Percentiles rank a stretch among this genome's conserved stretches.
These are phyloP conservation scores for Carex arenaria DNA, from an alignment of 202 grass and related monocot species.

Conservation along the genomic window DNA sequence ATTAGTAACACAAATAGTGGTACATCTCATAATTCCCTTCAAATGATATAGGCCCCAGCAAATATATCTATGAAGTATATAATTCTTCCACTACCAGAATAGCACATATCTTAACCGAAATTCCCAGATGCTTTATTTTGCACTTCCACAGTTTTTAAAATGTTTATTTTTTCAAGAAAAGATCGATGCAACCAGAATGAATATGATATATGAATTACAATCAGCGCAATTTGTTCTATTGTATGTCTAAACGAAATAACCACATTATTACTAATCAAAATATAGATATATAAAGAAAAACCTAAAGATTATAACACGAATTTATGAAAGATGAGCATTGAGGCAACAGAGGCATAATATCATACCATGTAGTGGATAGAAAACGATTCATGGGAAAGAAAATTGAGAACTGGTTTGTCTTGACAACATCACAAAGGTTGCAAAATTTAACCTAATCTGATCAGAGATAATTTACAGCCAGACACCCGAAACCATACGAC, in stretches of 20 bases:
- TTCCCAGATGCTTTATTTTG: not conserved
- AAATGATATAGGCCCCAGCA: conserved; percentile 1
- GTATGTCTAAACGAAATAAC: not conserved
- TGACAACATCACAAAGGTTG: not conserved
- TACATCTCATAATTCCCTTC: not conserved
- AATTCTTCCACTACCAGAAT: not conserved
- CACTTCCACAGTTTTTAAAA: not conserved
- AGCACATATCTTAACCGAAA: not conserved
- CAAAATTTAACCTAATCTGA: not conserved
- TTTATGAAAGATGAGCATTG: not conserved
- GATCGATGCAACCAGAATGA: not conserved
- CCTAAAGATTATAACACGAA: not conserved
- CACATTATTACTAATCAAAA: not conserved
- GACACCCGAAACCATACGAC: not conserved
- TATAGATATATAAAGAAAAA: not conserved
- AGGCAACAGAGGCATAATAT: not conserved
- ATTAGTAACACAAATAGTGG: not conserved
- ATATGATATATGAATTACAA: not conserved
- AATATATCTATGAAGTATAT: not conserved
- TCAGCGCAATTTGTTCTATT: not conserved
- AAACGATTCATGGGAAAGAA: not conserved
- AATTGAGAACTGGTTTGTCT: not conserved
- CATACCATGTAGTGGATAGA: not conserved
- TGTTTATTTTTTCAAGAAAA: not conserved
- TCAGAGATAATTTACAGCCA: not conserved